Evolutionary conservation across 805 yeast species (phyloP), one percentile per base, ranked within the genome.

Genomic region (Limtongozyma cylindracea): DNA sequence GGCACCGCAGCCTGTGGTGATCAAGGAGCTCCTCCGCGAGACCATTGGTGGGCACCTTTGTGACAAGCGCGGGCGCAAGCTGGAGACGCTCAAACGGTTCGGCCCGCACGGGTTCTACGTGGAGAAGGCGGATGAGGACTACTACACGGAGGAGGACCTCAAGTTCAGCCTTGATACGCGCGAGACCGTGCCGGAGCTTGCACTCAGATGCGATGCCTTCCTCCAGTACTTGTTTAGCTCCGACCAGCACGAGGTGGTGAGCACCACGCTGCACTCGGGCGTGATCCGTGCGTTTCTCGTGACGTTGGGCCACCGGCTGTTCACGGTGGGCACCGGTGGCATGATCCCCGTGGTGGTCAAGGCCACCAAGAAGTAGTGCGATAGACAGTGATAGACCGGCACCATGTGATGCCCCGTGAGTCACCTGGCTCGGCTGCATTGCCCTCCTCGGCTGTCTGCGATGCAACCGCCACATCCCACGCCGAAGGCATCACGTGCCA

Each of bases 341-440:
- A 54, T 61, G 53, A 49, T 61, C 18, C 66, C 69, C 1, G 53
- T 61, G 5, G 46, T 61, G 21, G 59, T 61, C 2, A 53, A 52
- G 31, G 63, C 42, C 10, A 41, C 44, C 6, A 40, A 29, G 23
- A 17, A 22, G 8, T 25, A 27, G n/a, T n/a, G n/a, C n/a, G n/a
- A n/a, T n/a, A n/a, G n/a, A n/a, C n/a, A n/a, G n/a, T n/a, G n/a
- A n/a, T n/a, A n/a, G n/a, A n/a, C n/a, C n/a, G n/a, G n/a, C n/a
- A n/a, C n/a, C n/a, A n/a, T n/a, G n/a, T n/a, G n/a, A n/a, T n/a
- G n/a, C n/a, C n/a, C n/a, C n/a, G n/a, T n/a, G n/a, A n/a, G n/a
- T n/a, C n/a, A n/a, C n/a, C n/a, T n/a, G n/a, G n/a, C n/a, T n/a
- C n/a, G n/a, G n/a, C n/a, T n/a, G n/a, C n/a, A n/a, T n/a, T n/a